Conservation (phyloP, 1,284 basidiomycete genomes). For the Blastosporella zonata region DNA sequence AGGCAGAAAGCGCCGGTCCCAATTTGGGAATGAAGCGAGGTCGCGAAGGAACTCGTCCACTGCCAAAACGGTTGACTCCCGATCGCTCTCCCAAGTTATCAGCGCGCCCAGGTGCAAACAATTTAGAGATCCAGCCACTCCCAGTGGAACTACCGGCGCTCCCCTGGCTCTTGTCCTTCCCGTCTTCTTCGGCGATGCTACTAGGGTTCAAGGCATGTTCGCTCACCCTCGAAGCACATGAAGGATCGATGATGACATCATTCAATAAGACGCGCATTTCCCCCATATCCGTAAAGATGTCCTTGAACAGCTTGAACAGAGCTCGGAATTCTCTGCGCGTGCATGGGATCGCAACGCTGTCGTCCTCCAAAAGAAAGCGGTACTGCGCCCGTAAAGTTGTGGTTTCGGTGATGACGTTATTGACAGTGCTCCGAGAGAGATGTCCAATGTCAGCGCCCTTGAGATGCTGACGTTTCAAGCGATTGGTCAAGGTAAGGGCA, state of each 20-base stretch:
- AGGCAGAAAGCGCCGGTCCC: slow-evolving; percentile 78
- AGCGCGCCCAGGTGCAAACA: slow-evolving; percentile 46
- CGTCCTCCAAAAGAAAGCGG: slow-evolving; percentile 69
- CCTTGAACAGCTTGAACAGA: slow-evolving; percentile 83
- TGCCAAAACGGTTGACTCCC: slow-evolving; percentile 18
- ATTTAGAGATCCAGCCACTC: slow-evolving; percentile 82
- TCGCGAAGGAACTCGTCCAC: slow-evolving; percentile 15
- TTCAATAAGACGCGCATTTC: slow-evolving; percentile 84
- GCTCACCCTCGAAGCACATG: slow-evolving; percentile 68
- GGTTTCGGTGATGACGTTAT: slow-evolving; percentile 73
- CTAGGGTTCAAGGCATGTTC: slow-evolving; percentile 68
- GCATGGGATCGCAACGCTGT: slow-evolving; percentile 60
- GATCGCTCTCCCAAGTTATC: slow-evolving; percentile 17
- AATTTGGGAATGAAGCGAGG: slow-evolving; percentile 60
- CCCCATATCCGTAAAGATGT: slow-evolving; percentile 82
- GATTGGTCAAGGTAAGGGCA: slow-evolving; percentile 82
- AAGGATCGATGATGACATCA: slow-evolving; percentile 87
- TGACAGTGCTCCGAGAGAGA: slow-evolving; percentile 82
- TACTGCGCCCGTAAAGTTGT: slow-evolving; percentile 73
- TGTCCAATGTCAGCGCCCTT: slow-evolving; percentile 85
- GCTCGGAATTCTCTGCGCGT: slow-evolving; percentile 81
- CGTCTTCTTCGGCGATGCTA: slow-evolving; percentile 46
- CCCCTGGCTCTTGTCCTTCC: slow-evolving; percentile 28
- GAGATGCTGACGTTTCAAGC: slow-evolving; percentile 89
- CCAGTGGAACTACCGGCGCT: slow-evolving; percentile 25